phyloP scores from a whole-genome alignment of 2,329 filamentous ascomycete species.

The Fusarium neocosmosporiellum region DNA sequence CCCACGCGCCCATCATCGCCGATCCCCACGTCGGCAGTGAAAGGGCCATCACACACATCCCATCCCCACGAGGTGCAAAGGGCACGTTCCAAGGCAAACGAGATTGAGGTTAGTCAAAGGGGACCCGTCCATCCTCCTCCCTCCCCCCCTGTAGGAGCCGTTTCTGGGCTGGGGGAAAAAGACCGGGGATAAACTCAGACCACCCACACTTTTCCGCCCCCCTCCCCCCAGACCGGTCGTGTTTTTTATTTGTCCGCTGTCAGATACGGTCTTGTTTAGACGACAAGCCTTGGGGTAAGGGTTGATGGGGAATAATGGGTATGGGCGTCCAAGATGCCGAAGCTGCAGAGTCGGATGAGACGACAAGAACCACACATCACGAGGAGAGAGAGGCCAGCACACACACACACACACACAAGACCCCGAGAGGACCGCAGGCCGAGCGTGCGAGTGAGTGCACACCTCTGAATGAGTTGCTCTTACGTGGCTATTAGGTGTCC shows the following conservation, averaged over 20 bases:
- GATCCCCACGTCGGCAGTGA: constrained; percentile 16
- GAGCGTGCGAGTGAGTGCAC: background rate
- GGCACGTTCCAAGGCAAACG: constrained; percentile 36
- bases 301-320: background rate
- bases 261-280: constrained; percentile 11
- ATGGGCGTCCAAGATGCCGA: background rate
- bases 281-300: constrained; percentile 11
- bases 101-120: constrained; percentile 40
- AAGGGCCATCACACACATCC: background rate
- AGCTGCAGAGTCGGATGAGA: background rate
- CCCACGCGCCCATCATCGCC: constrained; percentile 11
- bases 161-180: constrained; percentile 1
- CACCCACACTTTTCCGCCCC: constrained; percentile 25
- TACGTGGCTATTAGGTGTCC: constrained; percentile 42
- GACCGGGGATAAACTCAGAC: constrained; percentile 35
- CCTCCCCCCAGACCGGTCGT: background rate
- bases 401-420: background rate
- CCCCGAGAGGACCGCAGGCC: background rate
- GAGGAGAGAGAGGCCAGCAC: background rate
- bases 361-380: background rate
- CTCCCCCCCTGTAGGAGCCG: constrained; percentile 12
- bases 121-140: background rate
- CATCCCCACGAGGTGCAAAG: constrained; percentile 17
- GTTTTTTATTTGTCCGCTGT: constrained; percentile 10
- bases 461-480: constrained; percentile 19